Percentiles rank a stretch among this genome's conserved stretches.
These are phyloP conservation scores for Phoma herbarum DNA, from an alignment of 2,329 filamentous ascomycete species.

Conservation along the genomic window DNA sequence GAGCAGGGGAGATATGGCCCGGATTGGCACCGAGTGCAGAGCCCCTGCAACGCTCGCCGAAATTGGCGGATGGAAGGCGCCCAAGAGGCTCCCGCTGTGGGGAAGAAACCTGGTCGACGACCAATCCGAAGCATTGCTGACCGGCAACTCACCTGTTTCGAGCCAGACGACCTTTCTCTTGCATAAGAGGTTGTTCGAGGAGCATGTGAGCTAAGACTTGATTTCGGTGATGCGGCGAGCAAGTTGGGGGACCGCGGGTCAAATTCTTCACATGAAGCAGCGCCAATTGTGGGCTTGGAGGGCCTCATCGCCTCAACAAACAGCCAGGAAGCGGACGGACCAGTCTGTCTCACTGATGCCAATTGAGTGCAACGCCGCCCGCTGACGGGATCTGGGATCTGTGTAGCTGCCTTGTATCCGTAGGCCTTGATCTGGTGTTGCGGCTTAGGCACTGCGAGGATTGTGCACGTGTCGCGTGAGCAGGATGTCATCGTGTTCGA, in stretches of 20 bases:
- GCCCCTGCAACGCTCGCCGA: slow-evolving; percentile 19
- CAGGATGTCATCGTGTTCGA: not conserved
- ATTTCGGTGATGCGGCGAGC: slow-evolving; percentile 24
- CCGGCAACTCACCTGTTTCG: slow-evolving; percentile 28
- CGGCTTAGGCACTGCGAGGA: not conserved
- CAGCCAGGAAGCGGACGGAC: not conserved
- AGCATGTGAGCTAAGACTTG: slow-evolving; percentile 30
- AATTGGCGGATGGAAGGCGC: slow-evolving; percentile 12
- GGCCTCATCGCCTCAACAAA: slow-evolving; percentile 10
- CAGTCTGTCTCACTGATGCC: too few species aligned
- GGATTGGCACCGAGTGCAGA: slow-evolving; percentile 14
- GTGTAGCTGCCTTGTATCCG: not conserved
- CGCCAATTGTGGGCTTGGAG: slow-evolving; percentile 12
- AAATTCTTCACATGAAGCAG: slow-evolving; percentile 34
- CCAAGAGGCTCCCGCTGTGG: slow-evolving; percentile 20
- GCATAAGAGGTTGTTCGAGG: slow-evolving; percentile 22
- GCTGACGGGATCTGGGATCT: too few species aligned
- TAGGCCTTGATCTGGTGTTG: not conserved
- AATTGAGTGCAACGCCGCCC: not conserved
- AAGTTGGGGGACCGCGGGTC: slow-evolving; percentile 21
- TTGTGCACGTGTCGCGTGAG: slow-evolving; percentile 15
- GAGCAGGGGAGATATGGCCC: slow-evolving; percentile 12
- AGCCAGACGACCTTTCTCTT: slow-evolving; percentile 26
- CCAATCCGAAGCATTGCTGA: slow-evolving; percentile 28
- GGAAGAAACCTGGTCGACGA: slow-evolving; percentile 14